phyloP scores from a whole-genome alignment of 306 rosid genomes.

The Prunus armeniaca region DNA sequence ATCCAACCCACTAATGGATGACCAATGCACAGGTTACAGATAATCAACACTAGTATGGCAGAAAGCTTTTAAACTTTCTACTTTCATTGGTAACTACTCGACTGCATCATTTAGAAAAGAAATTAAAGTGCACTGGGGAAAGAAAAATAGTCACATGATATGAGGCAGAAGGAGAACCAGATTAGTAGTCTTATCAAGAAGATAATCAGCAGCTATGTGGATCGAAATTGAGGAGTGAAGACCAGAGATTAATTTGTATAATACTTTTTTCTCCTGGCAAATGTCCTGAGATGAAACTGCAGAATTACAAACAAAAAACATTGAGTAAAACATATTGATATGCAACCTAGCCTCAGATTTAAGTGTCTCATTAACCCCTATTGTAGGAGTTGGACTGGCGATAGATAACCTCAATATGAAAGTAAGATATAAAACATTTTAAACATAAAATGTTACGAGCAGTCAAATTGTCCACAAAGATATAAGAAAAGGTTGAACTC shows the following conservation, averaged over 20 bases:
- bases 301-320: constrained; percentile 4
- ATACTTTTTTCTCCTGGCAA: constrained; percentile 56
- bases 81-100: no score
- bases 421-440: not conserved
- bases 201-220: constrained; percentile 64
- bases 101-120: no score
- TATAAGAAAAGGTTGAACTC: not conserved
- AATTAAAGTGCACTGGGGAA: no score
- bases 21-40: no score
- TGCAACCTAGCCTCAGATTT: not conserved
- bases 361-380: not conserved
- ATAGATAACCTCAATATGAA: not conserved
- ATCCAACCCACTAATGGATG: no score
- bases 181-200: constrained; percentile 49
- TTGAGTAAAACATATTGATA: not conserved
- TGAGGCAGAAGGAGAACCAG: constrained; percentile 28
- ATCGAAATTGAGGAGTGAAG: constrained; percentile 71
- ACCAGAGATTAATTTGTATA: constrained; percentile 69
- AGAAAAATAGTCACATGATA: not conserved
- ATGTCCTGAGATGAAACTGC: constrained; percentile 50
- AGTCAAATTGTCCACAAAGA: not conserved
- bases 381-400: not conserved
- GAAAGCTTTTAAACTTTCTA: no score
- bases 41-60: no score
- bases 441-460: not conserved